These are phyloP conservation scores for Arctostaphylos glauca DNA, from an alignment of 148 eudicot species.

Conservation along the genomic window DNA sequence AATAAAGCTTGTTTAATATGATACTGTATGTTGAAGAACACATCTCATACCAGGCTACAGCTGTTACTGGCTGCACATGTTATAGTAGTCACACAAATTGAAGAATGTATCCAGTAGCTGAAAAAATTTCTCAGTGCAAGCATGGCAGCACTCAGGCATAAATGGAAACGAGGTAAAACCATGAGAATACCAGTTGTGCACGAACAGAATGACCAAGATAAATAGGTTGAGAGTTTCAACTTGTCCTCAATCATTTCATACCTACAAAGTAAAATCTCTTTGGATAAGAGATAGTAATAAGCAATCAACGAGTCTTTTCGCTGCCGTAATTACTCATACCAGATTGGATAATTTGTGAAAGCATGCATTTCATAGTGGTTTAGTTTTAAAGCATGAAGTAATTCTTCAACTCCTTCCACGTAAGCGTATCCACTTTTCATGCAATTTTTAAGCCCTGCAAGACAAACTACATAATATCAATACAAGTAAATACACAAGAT, in stretches of 20 bases:
- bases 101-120: background rate
- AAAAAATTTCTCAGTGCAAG: background rate
- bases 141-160: background rate
- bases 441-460: slow-evolving; percentile 76
- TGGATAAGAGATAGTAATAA: background rate
- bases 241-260: slow-evolving; percentile 85
- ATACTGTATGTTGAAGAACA: too few relatives aligned
- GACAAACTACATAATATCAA: slow-evolving; percentile 1
- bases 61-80: background rate
- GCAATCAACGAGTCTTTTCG: background rate
- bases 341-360: slow-evolving; percentile 81
- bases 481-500: slow-evolving; percentile 4
- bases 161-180: background rate
- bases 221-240: slow-evolving; percentile 72
- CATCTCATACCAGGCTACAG: too few relatives aligned
- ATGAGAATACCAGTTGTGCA: slow-evolving; percentile 52
- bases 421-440: slow-evolving; percentile 70
- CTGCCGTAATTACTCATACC: slow-evolving; percentile 37
- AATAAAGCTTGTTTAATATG: too few relatives aligned
- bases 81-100: background rate
- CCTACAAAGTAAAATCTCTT: slow-evolving; percentile 38
- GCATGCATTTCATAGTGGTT: slow-evolving; percentile 90
- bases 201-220: slow-evolving; percentile 96
- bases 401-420: slow-evolving; percentile 66
- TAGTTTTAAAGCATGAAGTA: slow-evolving; percentile 54